Evolutionary conservation across 805 yeast genomes (phyloP).

Genomic region (Yarrowia yakushimensis): DNA sequence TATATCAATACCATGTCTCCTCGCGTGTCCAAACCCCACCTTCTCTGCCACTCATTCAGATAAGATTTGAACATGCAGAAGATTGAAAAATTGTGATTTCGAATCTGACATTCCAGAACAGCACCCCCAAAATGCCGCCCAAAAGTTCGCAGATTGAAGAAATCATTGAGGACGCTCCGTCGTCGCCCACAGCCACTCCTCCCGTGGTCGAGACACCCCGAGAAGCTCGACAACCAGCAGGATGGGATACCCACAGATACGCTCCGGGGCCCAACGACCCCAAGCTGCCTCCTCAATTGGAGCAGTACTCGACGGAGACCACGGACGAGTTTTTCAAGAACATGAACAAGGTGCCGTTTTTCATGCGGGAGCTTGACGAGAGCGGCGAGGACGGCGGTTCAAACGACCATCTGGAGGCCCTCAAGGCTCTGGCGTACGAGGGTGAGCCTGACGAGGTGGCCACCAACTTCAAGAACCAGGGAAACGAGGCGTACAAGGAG

Average conservation of each 20-base stretch:
- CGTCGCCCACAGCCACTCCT: background rate
- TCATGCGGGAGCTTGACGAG: constrained; percentile 84
- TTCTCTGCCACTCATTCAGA: background rate
- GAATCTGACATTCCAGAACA: background rate
- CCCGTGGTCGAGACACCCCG: background rate
- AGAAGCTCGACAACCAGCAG: background rate
- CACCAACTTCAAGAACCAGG: constrained; percentile 83
- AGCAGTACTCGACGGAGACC: constrained; percentile 44
- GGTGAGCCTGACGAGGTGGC: constrained; percentile 95
- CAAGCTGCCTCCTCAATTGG: constrained; percentile 75
- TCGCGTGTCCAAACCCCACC: too few relatives aligned
- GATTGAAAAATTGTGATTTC: background rate
- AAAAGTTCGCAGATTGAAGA: background rate
- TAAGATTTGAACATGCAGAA: background rate
- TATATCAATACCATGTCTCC: too few relatives aligned
- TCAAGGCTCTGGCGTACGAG: constrained; percentile 86
- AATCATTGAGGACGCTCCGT: background rate
- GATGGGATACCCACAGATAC: constrained; percentile 38
- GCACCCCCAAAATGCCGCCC: background rate
- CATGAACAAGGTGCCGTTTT: constrained; percentile 81
- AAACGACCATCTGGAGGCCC: constrained; percentile 74
- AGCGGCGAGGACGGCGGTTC: constrained; percentile 60
- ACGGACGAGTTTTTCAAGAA: constrained; percentile 75
- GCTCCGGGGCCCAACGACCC: constrained; percentile 60
- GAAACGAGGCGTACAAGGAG: constrained; percentile 76